Conservation (phyloP, 495 filamentous ascomycete species). For the Pseudevernia furfuracea region DNA sequence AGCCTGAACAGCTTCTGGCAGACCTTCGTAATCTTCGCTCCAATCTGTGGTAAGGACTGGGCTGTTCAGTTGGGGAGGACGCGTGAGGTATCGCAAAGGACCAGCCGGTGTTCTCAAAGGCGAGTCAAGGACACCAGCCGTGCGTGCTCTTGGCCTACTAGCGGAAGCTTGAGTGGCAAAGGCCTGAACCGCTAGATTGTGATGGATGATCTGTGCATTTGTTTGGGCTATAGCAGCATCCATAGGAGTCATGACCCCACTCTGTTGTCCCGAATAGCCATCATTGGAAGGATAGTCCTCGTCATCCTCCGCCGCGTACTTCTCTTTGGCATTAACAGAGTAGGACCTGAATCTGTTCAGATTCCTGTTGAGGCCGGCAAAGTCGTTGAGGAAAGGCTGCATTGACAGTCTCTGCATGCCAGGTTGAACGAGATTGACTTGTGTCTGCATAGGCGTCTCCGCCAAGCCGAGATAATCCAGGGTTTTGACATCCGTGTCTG, state of each 20-base stretch:
- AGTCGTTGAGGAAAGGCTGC: constrained; percentile 68
- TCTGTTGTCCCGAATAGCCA: constrained; percentile 51
- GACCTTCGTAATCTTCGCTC: constrained; percentile 55
- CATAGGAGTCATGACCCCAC: constrained; percentile 63
- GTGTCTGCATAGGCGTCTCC: constrained; percentile 80
- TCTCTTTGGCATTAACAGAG: constrained; percentile 97
- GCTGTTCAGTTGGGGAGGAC: constrained; percentile 20
- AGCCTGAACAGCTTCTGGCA: constrained; percentile 68
- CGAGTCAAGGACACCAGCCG: constrained; percentile 83
- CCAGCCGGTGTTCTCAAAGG: constrained; percentile 57
- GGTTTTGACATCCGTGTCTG: constrained; percentile 85
- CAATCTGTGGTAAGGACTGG: constrained; percentile 17
- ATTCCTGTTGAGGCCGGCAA: constrained; percentile 66
- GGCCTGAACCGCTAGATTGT: constrained; percentile 88
- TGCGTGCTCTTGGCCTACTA: constrained; percentile 78
- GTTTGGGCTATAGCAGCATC: constrained; percentile 70
- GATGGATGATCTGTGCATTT: constrained; percentile 83
- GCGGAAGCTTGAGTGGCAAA: constrained; percentile 75
- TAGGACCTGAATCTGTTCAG: constrained; percentile 89
- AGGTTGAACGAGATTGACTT: constrained; percentile 58
- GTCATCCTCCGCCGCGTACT: constrained; percentile 89
- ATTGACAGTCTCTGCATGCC: constrained; percentile 50
- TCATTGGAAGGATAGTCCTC: constrained; percentile 55
- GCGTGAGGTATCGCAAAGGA: constrained; percentile 54
- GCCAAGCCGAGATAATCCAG: constrained; percentile 93